These are phyloP conservation scores for Solanum medicagineum DNA, from an alignment of 257 asterid species.

Conservation along the genomic window DNA sequence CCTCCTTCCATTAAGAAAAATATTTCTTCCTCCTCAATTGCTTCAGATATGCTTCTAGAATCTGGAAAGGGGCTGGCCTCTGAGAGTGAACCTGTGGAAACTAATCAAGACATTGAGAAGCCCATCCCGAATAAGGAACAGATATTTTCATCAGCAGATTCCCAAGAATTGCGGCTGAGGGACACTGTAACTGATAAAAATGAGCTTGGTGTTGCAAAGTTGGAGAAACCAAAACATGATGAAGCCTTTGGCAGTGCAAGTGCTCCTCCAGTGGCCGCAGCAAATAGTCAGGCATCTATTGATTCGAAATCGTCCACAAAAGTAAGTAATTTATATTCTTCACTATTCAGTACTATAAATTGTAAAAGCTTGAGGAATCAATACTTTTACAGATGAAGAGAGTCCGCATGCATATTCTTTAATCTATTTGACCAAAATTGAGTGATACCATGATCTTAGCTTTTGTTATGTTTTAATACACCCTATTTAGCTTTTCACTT, in stretches of 20 bases:
- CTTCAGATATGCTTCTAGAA: slow-evolving; percentile 35
- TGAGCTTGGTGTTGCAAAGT: slow-evolving; percentile 5
- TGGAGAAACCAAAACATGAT: slow-evolving; percentile 13
- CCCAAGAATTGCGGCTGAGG: neutral
- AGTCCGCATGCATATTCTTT: neutral
- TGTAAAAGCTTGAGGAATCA: neutral
- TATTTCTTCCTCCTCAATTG: slow-evolving; percentile 33
- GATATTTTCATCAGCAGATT: slow-evolving; percentile 9
- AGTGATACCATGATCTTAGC: neutral
- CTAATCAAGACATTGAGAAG: slow-evolving; percentile 11
- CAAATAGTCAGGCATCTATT: neutral
- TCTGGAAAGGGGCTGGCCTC: slow-evolving; percentile 19
- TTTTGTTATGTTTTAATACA: neutral
- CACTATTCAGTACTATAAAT: neutral
- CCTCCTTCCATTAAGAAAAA: slow-evolving; percentile 5
- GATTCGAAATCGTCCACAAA: slow-evolving; percentile 1
- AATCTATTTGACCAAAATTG: neutral
- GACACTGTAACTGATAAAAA: slow-evolving; percentile 5
- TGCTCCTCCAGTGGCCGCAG: slow-evolving; percentile 7
- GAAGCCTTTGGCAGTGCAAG: slow-evolving; percentile 4
- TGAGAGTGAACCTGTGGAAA: slow-evolving; percentile 20
- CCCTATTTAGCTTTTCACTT: neutral
- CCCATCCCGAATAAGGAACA: slow-evolving; percentile 3
- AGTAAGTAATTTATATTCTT: neutral
- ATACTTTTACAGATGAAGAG: neutral